Percentiles rank a stretch among this genome's conserved stretches.
Evolutionary conservation across 805 yeast species (phyloP).

Genomic region (Lachancea thermotolerans): DNA sequence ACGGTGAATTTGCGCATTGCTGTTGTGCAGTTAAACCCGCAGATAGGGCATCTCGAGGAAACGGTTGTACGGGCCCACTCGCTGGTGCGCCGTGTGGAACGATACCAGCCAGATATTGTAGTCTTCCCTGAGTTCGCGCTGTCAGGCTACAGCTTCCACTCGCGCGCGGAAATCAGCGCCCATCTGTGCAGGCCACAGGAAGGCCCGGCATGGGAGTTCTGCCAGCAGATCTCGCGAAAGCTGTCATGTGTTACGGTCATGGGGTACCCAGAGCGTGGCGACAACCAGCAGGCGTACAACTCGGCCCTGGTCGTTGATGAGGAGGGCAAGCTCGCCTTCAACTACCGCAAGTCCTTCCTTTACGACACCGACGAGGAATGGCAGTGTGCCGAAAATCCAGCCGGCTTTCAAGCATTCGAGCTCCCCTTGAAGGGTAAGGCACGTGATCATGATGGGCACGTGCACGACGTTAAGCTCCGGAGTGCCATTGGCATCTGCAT

Average conservation of each 20-base stretch:
- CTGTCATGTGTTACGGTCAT: constrained; percentile 61
- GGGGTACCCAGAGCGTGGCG: constrained; percentile 68
- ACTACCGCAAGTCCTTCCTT: constrained; percentile 70
- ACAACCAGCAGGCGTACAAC: constrained; percentile 44
- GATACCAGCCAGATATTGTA: constrained; percentile 50
- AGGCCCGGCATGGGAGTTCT: constrained; percentile 52
- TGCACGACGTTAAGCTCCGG: constrained; percentile 29
- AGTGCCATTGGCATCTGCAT: constrained; percentile 81
- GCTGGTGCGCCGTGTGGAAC: constrained; percentile 20
- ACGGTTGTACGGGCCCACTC: constrained; percentile 44
- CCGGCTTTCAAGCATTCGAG: constrained; percentile 48
- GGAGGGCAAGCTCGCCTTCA: constrained; percentile 49
- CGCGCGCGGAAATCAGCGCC: constrained; percentile 45
- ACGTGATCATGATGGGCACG: constrained; percentile 8
- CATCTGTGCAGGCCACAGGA: constrained; percentile 39
- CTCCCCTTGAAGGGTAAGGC: constrained; percentile 30
- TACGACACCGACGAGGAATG: constrained; percentile 74
- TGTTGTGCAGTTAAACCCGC: constrained; percentile 60
- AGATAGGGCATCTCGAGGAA: constrained; percentile 49
- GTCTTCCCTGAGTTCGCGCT: constrained; percentile 80
- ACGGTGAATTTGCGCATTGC: constrained; percentile 52
- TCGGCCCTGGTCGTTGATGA: constrained; percentile 62
- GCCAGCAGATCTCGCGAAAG: constrained; percentile 42
- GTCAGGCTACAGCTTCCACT: constrained; percentile 71
- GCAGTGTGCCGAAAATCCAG: constrained; percentile 70